Evolutionary conservation across 371 early-diverging fungal genomes (phyloP), one percentile per base, ranked within the genome.

Genomic region (Mortierella sp.): DNA sequence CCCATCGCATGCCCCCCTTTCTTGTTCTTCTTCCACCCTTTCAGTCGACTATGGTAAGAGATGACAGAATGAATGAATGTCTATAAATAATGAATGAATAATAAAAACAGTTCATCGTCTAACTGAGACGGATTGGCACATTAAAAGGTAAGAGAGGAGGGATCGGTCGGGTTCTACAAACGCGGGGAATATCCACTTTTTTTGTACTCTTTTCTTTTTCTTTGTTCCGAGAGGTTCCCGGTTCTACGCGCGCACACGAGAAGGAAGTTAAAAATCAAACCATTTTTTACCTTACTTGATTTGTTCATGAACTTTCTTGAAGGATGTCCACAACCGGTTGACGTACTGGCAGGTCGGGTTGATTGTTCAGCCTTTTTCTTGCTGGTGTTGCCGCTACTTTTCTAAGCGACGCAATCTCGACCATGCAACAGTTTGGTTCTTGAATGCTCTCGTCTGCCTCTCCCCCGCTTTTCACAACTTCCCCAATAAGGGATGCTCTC

Each of bases 181-280:
- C 38, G 75, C 75, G 75, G 75, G 75, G 75, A 75, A 75, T 43
- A 75, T 75, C 75, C 75, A 75, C 65, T 75, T 76, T 70, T 76
- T 60, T 58, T 12, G 2, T 1, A 60, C 0, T 70, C 21, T 18
- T 18, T 54, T 48, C 21, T 3, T 74, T 56, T 56, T 32, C 32
- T 51, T 72, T 72, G 43, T 14, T 60, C 60, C 60, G 60, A 60
- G 16, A 60, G 60, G 29, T 32, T 65, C 65, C 65, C 65, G 65
- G 18, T 65, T 65, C 65, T 65, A 65, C 65, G 65, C 38, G 21
- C 24, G 38, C 38, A 65, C 41, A 74, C 51, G 51, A 75, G 75
- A 38, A 12, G 21, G 55, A 55, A 8, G 55, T 54, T 21, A 14
- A 56, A 65, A 65, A 21, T 24, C 65, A 65, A 65, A 65, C 65